These are phyloP conservation scores for Suillus subluteus DNA, from an alignment of 768 basidiomycete genomes.

Conservation along the genomic window DNA sequence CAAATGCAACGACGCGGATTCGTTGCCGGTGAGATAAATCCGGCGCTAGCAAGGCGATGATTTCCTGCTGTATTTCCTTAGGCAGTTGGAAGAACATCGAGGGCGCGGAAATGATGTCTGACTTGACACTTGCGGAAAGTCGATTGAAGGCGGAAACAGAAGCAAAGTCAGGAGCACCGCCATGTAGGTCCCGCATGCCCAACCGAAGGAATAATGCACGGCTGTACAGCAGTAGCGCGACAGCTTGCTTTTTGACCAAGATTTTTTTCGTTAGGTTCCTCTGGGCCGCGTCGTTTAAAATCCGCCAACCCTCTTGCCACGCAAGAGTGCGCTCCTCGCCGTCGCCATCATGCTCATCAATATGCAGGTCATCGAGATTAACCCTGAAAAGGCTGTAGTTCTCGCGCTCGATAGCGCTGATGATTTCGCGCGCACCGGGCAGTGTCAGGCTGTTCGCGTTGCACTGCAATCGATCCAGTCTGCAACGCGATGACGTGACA, in stretches of 20 bases:
- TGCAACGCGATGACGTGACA: slow-evolving; percentile 53
- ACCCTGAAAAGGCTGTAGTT: slow-evolving; percentile 54
- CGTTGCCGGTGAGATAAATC: slow-evolving; percentile 58
- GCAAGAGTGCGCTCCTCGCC: slow-evolving; percentile 30
- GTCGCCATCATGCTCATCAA: slow-evolving; percentile 31
- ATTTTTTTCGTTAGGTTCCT: slow-evolving; percentile 49
- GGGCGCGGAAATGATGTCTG: slow-evolving; percentile 3
- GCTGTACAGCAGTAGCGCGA: slow-evolving; percentile 52
- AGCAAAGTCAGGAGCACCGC: not conserved
- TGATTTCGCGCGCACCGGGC: slow-evolving; percentile 46
- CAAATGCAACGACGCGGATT: slow-evolving; percentile 54
- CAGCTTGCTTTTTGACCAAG: slow-evolving; percentile 47
- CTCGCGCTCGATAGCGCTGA: slow-evolving; percentile 44
- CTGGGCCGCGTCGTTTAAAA: slow-evolving; percentile 37
- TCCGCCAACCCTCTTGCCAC: slow-evolving; percentile 36
- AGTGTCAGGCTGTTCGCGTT: slow-evolving; percentile 59
- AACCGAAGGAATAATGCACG: slow-evolving; percentile 53
- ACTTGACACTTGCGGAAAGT: slow-evolving; percentile 14
- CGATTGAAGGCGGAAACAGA: slow-evolving; percentile 14
- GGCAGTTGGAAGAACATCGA: slow-evolving; percentile 50
- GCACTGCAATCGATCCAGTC: slow-evolving; percentile 51
- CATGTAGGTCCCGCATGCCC: slow-evolving; percentile 10
- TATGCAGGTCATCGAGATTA: slow-evolving; percentile 52
- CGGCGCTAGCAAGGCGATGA: slow-evolving; percentile 61
- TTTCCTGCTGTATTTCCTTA: slow-evolving; percentile 57